A percentile compares a stretch with the other conserved stretches of the same genome.
phyloP scores from a whole-genome alignment of 371 early-diverging fungal species.

The Paraphysoderma sedebokerense region DNA sequence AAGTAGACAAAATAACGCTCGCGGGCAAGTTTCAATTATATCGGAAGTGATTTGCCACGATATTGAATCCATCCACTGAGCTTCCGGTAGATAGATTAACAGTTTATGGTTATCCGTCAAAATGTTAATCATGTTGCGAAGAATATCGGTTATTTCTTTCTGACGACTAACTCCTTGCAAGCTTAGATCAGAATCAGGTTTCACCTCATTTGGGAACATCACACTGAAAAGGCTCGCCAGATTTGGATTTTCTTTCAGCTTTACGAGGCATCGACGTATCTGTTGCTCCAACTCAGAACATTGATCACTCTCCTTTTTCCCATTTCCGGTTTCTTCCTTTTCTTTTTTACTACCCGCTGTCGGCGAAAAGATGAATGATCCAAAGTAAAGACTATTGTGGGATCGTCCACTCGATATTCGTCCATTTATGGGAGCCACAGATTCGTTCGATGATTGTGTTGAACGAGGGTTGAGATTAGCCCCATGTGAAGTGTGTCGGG shows the following conservation, averaged over 20 bases:
- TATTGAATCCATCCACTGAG: constrained; percentile 22
- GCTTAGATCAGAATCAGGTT: background rate
- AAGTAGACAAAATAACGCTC: constrained; percentile 11
- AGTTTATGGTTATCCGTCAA: constrained; percentile 7
- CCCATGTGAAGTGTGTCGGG: no score
- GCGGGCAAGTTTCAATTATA: constrained; percentile 13
- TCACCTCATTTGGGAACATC: background rate
- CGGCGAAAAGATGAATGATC: no score
- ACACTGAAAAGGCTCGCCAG: constrained; percentile 2
- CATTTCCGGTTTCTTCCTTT: no score
- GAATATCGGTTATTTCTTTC: constrained; percentile 14
- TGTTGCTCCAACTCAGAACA: background rate
- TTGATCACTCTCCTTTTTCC: no score
- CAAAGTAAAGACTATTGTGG: no score
- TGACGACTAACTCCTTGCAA: constrained; percentile 3
- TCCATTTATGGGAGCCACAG: no score
- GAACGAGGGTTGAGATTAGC: no score
- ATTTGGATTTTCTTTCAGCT: constrained; percentile 4
- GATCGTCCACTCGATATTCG: no score
- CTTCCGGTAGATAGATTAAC: constrained; percentile 17
- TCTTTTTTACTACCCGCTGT: no score
- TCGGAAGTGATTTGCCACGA: constrained; percentile 24
- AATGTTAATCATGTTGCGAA: constrained; percentile 10
- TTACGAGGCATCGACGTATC: background rate
- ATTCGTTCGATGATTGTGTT: background rate